Conservation (phyloP, 148 eudicot species). For the Nyssa sinensis region DNA sequence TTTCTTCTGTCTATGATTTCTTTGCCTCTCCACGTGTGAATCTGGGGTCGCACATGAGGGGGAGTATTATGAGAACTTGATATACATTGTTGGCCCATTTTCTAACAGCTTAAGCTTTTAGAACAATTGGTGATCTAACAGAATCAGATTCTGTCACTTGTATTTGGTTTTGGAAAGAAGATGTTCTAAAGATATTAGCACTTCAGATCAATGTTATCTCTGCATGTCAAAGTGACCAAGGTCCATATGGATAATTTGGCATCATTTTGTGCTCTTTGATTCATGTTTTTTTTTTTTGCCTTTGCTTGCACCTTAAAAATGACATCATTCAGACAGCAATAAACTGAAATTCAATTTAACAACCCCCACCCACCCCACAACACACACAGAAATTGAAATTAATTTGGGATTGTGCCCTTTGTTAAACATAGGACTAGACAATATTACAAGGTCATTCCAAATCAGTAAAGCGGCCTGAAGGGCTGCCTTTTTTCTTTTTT, state of each 20-base stretch:
- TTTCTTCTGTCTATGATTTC: too few relatives aligned
- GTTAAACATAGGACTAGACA: neutral
- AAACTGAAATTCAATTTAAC: too few relatives aligned
- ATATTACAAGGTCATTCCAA: neutral
- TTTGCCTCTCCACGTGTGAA: too few relatives aligned
- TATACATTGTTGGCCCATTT: too few relatives aligned
- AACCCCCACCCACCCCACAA: too few relatives aligned
- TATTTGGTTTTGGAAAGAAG: neutral
- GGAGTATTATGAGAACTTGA: too few relatives aligned
- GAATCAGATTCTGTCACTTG: neutral
- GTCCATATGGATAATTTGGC: neutral
- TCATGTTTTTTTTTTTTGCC: neutral
- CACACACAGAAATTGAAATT: too few relatives aligned
- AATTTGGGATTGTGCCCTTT: neutral
- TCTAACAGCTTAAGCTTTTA: too few relatives aligned
- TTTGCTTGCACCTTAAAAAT: neutral
- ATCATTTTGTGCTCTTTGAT: neutral
- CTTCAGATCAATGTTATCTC: neutral
- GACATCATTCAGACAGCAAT: neutral
- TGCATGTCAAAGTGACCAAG: neutral
- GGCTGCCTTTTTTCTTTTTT: neutral
- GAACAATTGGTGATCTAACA: too few relatives aligned
- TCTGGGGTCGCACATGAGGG: too few relatives aligned
- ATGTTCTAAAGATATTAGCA: neutral
- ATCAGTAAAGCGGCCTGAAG: neutral